A percentile compares a stretch with the other conserved stretches of the same genome.
These are phyloP conservation scores for Cryptosporidium sp. DNA, from an alignment of 169 alveolate genomes.

Conservation along the genomic window DNA sequence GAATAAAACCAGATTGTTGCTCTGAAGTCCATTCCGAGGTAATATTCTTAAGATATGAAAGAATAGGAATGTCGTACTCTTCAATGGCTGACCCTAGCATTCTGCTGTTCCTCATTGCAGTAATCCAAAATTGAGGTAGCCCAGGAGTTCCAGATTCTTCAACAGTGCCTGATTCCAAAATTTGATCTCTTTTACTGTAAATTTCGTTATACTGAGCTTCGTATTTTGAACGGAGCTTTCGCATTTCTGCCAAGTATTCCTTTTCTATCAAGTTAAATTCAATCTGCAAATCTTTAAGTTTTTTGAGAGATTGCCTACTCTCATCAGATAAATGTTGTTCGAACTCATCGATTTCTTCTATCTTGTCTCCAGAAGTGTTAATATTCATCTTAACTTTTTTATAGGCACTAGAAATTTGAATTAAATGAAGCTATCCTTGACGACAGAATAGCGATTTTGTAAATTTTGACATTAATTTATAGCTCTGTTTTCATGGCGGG, in stretches of 20 bases:
- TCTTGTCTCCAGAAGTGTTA: not conserved
- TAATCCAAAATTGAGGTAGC: constrained; percentile 79
- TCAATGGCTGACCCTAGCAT: constrained; percentile 78
- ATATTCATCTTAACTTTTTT: not conserved
- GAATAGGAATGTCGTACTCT: constrained; percentile 77
- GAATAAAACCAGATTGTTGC: constrained; percentile 77
- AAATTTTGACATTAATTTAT: not conserved
- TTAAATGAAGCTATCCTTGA: not conserved
- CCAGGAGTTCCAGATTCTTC: constrained; percentile 75
- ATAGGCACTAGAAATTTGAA: not conserved
- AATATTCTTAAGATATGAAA: constrained; percentile 71
- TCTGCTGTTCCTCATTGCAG: constrained; percentile 75
- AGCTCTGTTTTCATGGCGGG: constrained; percentile 7
- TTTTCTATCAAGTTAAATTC: constrained; percentile 48
- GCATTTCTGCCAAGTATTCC: constrained; percentile 58
- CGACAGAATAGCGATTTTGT: constrained; percentile 1
- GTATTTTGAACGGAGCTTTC: constrained; percentile 47
- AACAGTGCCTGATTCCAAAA: constrained; percentile 17
- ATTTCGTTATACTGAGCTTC: constrained; percentile 53
- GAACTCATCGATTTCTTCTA: constrained; percentile 19
- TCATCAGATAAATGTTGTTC: constrained; percentile 57
- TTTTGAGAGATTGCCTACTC: constrained; percentile 33
- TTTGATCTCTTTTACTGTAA: constrained; percentile 31
- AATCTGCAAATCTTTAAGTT: constrained; percentile 30
- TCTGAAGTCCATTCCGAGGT: constrained; percentile 77